These are phyloP conservation scores for Achlya hypogyna DNA, from an alignment of 352 stramenopile species.

Conservation along the genomic window DNA sequence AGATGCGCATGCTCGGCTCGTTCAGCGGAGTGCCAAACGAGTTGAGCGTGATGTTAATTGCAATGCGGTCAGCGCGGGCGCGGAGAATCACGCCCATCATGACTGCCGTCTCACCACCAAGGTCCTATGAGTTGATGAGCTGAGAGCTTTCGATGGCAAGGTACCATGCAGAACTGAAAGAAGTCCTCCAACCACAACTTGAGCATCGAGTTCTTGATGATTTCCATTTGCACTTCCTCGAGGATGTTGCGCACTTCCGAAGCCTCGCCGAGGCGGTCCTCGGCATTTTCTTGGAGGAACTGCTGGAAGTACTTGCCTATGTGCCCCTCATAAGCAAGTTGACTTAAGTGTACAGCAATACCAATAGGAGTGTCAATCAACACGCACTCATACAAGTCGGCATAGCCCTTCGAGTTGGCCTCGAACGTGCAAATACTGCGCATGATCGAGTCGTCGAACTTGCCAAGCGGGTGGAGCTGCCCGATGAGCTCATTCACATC, in stretches of 20 bases:
- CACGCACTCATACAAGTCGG: conserved; percentile 98
- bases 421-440: conserved; percentile 98
- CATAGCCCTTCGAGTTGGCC: conserved; percentile 94
- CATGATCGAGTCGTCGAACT: conserved; percentile 99
- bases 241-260: conserved; percentile 93
- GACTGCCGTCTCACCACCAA: conserved; percentile 95
- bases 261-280: conserved; percentile 73
- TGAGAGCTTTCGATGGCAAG: not conserved
- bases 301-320: conserved; percentile 95
- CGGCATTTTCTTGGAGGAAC: conserved; percentile 92
- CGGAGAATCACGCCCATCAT: conserved; percentile 96
- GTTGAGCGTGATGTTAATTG: conserved; percentile 99
- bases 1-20: conserved; percentile 93
- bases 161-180: conserved; percentile 88
- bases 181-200: conserved; percentile 96
- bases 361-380: conserved; percentile 98
- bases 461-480: conserved; percentile 95
- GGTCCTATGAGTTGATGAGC: conserved; percentile 32
- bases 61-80: conserved; percentile 94
- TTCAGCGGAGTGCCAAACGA: conserved; percentile 93
- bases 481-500: conserved; percentile 97
- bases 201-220: conserved; percentile 98
- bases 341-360: conserved; percentile 20
- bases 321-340: too few species aligned
- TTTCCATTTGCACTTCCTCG: conserved; percentile 98